Conservation (phyloP, 768 basidiomycete species). For the Coprinopsis marcescibilis region DNA sequence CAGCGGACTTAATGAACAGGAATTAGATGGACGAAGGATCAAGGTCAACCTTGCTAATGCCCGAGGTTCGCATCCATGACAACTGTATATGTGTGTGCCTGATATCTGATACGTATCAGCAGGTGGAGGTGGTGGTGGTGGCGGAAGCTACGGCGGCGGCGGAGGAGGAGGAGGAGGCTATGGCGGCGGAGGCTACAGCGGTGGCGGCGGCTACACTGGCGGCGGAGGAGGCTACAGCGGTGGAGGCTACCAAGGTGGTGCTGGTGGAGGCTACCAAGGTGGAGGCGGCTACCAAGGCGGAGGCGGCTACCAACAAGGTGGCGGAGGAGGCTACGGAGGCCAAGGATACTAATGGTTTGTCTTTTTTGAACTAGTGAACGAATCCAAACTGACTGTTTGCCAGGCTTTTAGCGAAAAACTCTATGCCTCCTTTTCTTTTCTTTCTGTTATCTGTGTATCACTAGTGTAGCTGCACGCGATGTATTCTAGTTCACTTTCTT, state of each 20-base stretch:
- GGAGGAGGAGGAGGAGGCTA: conserved; percentile 19
- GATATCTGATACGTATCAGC: conserved; percentile 22
- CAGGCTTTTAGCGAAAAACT: neutral
- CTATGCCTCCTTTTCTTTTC: conserved; percentile 1
- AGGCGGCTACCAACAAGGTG: conserved; percentile 17
- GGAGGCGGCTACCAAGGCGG: conserved; percentile 16
- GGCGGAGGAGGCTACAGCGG: conserved; percentile 17
- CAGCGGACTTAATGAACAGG: conserved; percentile 72
- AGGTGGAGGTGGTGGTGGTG: conserved; percentile 15
- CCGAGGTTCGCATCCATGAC: conserved; percentile 23
- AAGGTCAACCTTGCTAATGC: conserved; percentile 84
- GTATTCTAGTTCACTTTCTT: no score
- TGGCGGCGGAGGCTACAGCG: conserved; percentile 18
- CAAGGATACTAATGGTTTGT: conserved; percentile 25
- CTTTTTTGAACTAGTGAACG: neutral
- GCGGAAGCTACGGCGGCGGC: conserved; percentile 22
- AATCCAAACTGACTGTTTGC: neutral
- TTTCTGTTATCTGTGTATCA: no score
- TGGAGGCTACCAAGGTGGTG: conserved; percentile 21
- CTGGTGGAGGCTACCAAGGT: conserved; percentile 12
- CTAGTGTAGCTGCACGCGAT: no score
- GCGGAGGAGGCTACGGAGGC: conserved; percentile 19
- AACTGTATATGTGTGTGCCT: conserved; percentile 6
- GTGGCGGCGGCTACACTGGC: conserved; percentile 15
- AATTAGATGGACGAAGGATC: conserved; percentile 89